phyloP scores from a whole-genome alignment of 2,329 filamentous ascomycete genomes.

The Fusarium neocosmosporiellum region DNA sequence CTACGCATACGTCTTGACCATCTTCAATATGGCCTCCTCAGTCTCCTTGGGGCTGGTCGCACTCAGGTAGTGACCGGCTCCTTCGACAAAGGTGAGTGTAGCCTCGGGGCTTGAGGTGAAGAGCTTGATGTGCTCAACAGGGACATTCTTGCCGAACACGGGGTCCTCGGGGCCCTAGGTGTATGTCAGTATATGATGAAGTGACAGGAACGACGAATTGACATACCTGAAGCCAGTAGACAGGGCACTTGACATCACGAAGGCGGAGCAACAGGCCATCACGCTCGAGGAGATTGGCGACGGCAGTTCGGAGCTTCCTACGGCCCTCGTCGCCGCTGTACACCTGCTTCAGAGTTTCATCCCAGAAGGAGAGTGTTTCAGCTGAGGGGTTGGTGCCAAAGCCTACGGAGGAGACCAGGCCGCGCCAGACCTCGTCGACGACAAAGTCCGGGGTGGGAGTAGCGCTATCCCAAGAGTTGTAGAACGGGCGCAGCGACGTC shows the following conservation, averaged over 20 bases:
- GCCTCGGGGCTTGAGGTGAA: constrained; percentile 60
- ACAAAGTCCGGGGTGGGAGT: constrained; percentile 59
- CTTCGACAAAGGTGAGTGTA: constrained; percentile 56
- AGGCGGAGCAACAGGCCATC: constrained; percentile 61
- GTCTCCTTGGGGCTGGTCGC: constrained; percentile 60
- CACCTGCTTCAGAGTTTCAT: constrained; percentile 55
- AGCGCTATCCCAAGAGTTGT: constrained; percentile 54
- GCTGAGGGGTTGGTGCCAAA: constrained; percentile 55
- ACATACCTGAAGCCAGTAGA: constrained; percentile 63
- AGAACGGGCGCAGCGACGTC: constrained; percentile 54
- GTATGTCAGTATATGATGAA: constrained; percentile 5
- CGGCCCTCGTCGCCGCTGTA: constrained; percentile 63
- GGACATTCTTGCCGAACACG: constrained; percentile 54
- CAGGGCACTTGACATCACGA: constrained; percentile 60
- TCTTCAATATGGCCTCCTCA: constrained; percentile 56
- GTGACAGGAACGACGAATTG: neutral
- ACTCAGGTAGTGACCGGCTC: constrained; percentile 61
- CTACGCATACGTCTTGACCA: constrained; percentile 54
- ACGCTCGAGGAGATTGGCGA: constrained; percentile 57
- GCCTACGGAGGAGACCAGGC: constrained; percentile 57
- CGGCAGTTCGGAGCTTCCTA: constrained; percentile 59
- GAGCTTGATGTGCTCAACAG: constrained; percentile 61
- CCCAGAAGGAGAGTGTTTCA: constrained; percentile 58
- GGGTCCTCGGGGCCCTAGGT: constrained; percentile 58
- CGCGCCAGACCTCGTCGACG: constrained; percentile 58